A percentile compares a stretch with the other conserved stretches of the same genome.
phyloP scores from a whole-genome alignment of 2,329 filamentous ascomycete genomes.

The Xylaria sp. region DNA sequence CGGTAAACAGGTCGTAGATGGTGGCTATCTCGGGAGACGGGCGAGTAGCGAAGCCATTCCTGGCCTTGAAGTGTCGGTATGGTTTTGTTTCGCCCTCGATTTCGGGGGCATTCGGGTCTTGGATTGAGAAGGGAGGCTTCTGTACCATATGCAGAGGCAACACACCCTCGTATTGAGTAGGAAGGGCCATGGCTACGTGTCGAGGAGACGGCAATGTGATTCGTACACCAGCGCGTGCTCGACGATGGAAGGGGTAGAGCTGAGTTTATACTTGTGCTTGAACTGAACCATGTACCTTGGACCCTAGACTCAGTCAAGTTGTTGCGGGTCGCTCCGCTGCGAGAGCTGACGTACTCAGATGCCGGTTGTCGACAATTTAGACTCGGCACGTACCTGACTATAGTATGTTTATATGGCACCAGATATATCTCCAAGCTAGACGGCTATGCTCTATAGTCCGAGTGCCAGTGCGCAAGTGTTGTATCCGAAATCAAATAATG shows the following conservation, averaged over 20 bases:
- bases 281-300: not conserved
- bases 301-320: not conserved
- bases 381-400: not conserved
- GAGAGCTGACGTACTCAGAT: slow-evolving; percentile 5
- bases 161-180: slow-evolving; percentile 52
- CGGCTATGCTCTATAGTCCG: too few species aligned
- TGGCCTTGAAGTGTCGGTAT: slow-evolving; percentile 76
- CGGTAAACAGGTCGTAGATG: slow-evolving; percentile 80
- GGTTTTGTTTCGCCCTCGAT: slow-evolving; percentile 86
- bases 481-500: too few species aligned
- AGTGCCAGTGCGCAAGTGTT: too few species aligned
- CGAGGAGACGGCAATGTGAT: not conserved
- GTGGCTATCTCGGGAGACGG: slow-evolving; percentile 78
- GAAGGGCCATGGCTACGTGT: slow-evolving; percentile 40
- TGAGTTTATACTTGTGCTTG: not conserved
- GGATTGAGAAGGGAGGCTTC: slow-evolving; percentile 79
- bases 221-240: not conserved
- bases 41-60: slow-evolving; percentile 72
- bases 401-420: not conserved
- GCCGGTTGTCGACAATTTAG: not conserved
- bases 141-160: slow-evolving; percentile 68
- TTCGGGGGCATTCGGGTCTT: slow-evolving; percentile 73
- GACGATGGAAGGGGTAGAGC: too few species aligned
- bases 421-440: too few species aligned
- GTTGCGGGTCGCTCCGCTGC: slow-evolving; percentile 10